These are phyloP conservation scores for Dunaliella primolecta DNA, from an alignment of 139 green algal species.

Conservation along the genomic window DNA sequence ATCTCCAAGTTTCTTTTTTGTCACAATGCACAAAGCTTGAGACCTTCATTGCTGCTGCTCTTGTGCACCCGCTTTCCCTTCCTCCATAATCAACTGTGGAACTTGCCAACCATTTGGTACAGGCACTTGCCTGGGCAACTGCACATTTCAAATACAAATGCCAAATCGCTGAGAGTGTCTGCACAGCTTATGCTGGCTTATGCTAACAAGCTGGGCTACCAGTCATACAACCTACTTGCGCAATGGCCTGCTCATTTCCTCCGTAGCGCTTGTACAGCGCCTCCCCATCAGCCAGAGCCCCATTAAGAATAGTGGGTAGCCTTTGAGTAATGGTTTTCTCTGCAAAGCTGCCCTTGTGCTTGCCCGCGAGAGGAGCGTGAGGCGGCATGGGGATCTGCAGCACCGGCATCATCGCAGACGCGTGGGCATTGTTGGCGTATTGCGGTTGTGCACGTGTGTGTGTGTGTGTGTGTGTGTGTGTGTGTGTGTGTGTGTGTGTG, in stretches of 20 bases:
- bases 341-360: background rate
- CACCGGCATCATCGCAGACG: background rate
- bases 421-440: background rate
- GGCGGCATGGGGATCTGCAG: constrained; percentile 14
- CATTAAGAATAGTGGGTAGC: constrained; percentile 2
- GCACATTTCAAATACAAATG: too few relatives aligned
- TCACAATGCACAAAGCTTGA: too few relatives aligned
- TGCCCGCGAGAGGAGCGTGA: background rate
- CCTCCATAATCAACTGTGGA: too few relatives aligned
- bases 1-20: too few relatives aligned
- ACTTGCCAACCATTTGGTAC: too few relatives aligned
- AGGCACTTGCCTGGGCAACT: too few relatives aligned
- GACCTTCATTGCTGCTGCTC: too few relatives aligned
- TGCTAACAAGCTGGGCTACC: too few relatives aligned
- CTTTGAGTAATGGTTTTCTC: constrained; percentile 9
- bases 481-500: constrained; percentile 13
- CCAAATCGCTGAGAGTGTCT: too few relatives aligned
- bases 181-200: too few relatives aligned
- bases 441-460: background rate
- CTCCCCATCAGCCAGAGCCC: background rate
- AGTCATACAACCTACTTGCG: background rate
- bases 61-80: too few relatives aligned
- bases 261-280: background rate
- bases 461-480: constrained; percentile 12
- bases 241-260: background rate